Percentiles rank a stretch among this genome's conserved stretches.
These are phyloP conservation scores for Diaporthe nobilis DNA, from an alignment of 2,329 filamentous ascomycete genomes.

Conservation along the genomic window DNA sequence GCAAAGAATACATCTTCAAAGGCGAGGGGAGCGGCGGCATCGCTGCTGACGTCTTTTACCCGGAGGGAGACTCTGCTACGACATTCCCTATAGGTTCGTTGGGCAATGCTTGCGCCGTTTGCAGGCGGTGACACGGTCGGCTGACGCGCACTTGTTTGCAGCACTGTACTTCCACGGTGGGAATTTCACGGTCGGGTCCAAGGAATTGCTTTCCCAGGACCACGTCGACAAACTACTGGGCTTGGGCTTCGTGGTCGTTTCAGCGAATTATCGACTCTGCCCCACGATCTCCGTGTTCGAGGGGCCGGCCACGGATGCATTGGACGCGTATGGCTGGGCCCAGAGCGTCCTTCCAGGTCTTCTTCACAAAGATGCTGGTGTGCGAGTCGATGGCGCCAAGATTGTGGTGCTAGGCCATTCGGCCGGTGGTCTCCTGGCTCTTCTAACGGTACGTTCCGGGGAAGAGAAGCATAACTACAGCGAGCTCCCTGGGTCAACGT, in stretches of 20 bases:
- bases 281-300: not conserved
- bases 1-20: not conserved
- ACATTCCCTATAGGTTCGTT: not conserved
- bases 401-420: not conserved
- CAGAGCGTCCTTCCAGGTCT: not conserved
- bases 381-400: not conserved
- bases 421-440: not conserved
- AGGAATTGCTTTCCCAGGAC: not conserved
- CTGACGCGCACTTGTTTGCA: not conserved
- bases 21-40: not conserved
- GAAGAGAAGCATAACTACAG: too few species aligned
- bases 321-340: not conserved
- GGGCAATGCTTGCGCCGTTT: too few species aligned
- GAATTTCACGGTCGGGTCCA: not conserved
- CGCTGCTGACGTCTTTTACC: not conserved
- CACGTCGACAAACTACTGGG: not conserved
- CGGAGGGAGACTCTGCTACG: not conserved
- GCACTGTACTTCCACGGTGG: constrained; percentile 6
- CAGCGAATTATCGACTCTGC: not conserved
- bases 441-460: not conserved
- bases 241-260: not conserved
- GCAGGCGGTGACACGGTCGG: not conserved
- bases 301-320: not conserved
- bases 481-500: not conserved
- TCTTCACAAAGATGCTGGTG: not conserved